Conservation (phyloP, 352 stramenopile genomes). For the Pythium dissotocum region DNA sequence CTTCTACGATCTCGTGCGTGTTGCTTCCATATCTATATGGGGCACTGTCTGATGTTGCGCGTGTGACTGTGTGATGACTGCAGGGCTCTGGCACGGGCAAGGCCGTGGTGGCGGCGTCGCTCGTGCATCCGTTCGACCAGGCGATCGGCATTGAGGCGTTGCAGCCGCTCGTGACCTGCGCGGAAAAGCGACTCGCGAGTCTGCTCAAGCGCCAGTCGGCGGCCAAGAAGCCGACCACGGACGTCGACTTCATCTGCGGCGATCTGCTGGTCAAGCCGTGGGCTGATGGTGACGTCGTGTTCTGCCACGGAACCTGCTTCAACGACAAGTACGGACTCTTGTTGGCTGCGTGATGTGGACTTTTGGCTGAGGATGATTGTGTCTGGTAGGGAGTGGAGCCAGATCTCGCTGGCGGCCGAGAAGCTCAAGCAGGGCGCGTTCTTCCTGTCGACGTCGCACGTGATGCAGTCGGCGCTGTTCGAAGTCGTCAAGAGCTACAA, state of each 20-base stretch:
- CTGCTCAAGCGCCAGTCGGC: conserved; percentile 46
- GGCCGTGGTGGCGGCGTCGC: conserved; percentile 71
- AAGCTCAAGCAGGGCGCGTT: conserved; percentile 84
- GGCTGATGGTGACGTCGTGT: conserved; percentile 77
- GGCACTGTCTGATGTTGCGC: too few species aligned
- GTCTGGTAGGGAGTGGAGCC: conserved; percentile 62
- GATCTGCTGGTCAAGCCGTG: conserved; percentile 67
- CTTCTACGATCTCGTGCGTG: conserved; percentile 80
- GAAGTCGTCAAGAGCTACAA: conserved; percentile 77
- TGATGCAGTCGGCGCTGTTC: conserved; percentile 77
- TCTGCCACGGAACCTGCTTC: conserved; percentile 86
- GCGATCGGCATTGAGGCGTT: conserved; percentile 82
- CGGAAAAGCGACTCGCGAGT: conserved; percentile 66
- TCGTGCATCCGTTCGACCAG: conserved; percentile 83
- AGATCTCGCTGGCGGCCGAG: conserved; percentile 78
- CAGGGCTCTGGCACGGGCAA: conserved; percentile 84
- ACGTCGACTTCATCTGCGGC: conserved; percentile 77
- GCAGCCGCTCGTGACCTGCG: conserved; percentile 70
- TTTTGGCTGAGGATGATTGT: not conserved
- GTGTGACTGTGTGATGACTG: not conserved
- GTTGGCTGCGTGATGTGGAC: not conserved
- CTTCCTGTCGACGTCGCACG: conserved; percentile 83
- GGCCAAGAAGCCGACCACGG: conserved; percentile 33
- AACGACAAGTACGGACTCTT: conserved; percentile 58
- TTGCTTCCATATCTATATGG: not conserved